Conservation (phyloP, 2,329 filamentous ascomycete genomes). For the Colletotrichum graminicola region DNA sequence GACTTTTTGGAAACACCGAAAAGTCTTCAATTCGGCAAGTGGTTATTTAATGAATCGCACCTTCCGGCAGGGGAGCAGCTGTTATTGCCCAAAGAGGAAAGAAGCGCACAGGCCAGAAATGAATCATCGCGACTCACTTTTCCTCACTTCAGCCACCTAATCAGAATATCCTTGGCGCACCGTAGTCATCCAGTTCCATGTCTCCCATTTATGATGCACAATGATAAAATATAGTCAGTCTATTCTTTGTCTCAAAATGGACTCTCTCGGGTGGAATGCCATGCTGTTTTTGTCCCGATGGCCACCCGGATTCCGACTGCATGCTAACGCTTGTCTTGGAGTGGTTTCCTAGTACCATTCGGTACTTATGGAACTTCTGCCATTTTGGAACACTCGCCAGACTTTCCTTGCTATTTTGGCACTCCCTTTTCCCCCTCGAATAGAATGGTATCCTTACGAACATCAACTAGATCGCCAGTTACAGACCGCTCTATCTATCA, state of each 20-base stretch:
- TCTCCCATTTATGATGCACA: not conserved
- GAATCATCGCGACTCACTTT: not conserved
- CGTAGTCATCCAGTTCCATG: not conserved
- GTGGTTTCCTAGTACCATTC: no score
- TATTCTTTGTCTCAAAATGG: no score
- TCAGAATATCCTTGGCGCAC: not conserved
- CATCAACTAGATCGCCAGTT: no score
- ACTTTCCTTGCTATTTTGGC: no score
- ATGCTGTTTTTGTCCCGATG: not conserved
- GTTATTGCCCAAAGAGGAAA: not conserved
- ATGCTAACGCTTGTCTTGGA: no score
- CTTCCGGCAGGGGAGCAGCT: not conserved
- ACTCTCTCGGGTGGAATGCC: no score
- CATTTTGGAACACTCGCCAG: no score
- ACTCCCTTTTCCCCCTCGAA: not conserved
- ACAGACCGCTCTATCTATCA: no score
- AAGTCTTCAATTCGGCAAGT: not conserved
- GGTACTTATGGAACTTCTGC: no score
- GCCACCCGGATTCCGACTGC: no score
- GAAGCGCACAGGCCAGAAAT: slow-evolving; percentile 1
- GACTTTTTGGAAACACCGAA: not conserved
- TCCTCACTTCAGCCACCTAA: not conserved
- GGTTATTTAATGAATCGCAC: not conserved
- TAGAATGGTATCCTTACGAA: no score
- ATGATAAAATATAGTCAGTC: not conserved